These are phyloP conservation scores for Volvox africanus DNA, from an alignment of 139 green algal genomes.

Conservation along the genomic window DNA sequence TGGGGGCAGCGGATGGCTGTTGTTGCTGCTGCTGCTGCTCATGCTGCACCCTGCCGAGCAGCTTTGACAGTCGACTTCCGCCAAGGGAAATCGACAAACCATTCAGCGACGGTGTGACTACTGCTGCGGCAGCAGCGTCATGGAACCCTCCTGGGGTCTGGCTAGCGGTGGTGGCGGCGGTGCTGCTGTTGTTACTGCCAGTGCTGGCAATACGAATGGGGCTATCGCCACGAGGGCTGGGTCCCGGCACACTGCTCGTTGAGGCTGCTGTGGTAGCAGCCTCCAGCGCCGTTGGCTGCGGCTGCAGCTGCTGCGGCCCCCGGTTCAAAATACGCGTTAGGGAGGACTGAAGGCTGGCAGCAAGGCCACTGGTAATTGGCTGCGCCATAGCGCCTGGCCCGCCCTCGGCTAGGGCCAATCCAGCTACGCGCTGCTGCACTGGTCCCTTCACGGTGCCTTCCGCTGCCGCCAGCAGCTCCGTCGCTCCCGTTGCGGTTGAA, in stretches of 20 bases:
- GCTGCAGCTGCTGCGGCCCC: not conserved
- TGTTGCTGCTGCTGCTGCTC: not conserved
- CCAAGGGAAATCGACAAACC: too few relatives aligned
- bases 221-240: conserved; percentile 19
- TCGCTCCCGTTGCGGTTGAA: too few relatives aligned
- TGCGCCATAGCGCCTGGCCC: too few relatives aligned
- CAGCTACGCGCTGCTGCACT: too few relatives aligned
- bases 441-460: too few relatives aligned
- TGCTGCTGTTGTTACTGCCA: not conserved
- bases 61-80: not conserved
- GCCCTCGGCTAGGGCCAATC: too few relatives aligned
- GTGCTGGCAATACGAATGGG: not conserved
- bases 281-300: not conserved
- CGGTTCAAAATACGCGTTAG: not conserved
- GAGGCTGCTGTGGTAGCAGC: not conserved
- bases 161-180: too few relatives aligned
- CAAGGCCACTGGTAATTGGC: not conserved
- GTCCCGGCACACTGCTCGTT: not conserved
- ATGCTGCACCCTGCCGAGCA: not conserved
- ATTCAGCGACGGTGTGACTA: too few relatives aligned
- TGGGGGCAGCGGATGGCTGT: not conserved
- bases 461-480: too few relatives aligned
- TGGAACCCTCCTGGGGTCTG: not conserved
- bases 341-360: not conserved
- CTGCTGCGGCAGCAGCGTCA: not conserved